Base-by-base conservation (phyloP, 192 early-diverging fungal species). In the Entrophospora sp. region DNA sequence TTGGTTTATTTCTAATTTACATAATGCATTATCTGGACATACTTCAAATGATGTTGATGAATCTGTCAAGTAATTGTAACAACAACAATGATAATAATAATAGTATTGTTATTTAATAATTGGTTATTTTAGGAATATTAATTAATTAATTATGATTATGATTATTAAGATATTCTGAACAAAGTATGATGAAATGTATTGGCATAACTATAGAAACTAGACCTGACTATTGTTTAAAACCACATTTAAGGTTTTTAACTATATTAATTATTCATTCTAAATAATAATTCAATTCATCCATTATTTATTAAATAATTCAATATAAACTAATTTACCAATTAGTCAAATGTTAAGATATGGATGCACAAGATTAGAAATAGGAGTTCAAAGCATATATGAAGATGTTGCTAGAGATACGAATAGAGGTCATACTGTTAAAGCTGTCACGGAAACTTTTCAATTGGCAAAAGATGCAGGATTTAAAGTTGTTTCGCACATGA, bases 401-500 rank as follows among this genome's bases (percentile, higher is more conserved):
- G 97, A 99, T 75, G 97, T 99, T 7, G 97, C 97, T 14, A 79
- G 97, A 36, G 97, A 99, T 71, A 99, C 97, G 2, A 99, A 99
- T 62, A 81, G 89, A 38, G 97, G 97, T 31, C 97, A 99, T 70
- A 99, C 97, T 14, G 97, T 99, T 58, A 91, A 90, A 55, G 93
- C 97, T 1, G 97, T 99, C 0, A 91, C 88, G 69, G 97, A 99
- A 74, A 91, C 92, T 16, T 99, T 99, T 73, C 96, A 98, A 44
- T 75, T 99, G 53, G 90, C 90, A 62, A 99, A 99, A 75, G 97
- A 99, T 67, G 90, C 94, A 18, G 97, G 97, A 10, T 99, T 94
- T 81, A 99, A 99, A 71, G 89, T 99, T 0, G 97, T 99, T 9
- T 87, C 95, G 14, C 97, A 99, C 64, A 99, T 99, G 97, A 99